phyloP scores from a whole-genome alignment of 2,329 filamentous ascomycete species.

The Aspergillus sp. region DNA sequence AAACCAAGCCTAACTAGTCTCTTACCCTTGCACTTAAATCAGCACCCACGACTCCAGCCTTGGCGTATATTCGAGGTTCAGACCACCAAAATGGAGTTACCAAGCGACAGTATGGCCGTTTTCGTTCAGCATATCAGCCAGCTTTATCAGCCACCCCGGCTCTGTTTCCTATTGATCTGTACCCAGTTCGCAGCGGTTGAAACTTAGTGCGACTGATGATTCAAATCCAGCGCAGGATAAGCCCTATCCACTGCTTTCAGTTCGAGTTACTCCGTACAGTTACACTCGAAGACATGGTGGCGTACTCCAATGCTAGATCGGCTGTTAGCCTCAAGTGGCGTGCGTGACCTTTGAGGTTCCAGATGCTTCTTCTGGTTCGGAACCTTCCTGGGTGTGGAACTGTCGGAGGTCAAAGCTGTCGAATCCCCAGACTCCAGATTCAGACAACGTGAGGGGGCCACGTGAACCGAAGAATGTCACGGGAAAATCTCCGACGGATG shows the following conservation, averaged over 20 bases:
- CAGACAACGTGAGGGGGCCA: background rate
- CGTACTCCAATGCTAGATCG: background rate
- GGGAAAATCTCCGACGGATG: constrained; percentile 1
- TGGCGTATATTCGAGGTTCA: background rate
- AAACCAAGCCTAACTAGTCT: background rate
- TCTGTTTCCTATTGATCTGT: no score
- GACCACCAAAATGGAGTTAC: background rate
- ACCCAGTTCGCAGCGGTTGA: no score
- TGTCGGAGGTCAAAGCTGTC: background rate
- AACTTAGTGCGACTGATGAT: no score
- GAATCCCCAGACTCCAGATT: constrained; percentile 1
- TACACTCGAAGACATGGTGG: constrained; percentile 8
- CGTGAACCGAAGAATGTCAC: constrained; percentile 9
- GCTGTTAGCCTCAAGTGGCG: background rate
- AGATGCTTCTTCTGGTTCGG: background rate
- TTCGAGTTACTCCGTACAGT: constrained; percentile 10
- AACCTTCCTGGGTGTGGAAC: background rate
- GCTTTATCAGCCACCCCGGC: no score
- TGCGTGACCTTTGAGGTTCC: background rate
- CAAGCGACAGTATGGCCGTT: no score
- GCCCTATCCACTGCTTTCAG: background rate
- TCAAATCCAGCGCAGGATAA: background rate
- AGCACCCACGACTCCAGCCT: background rate
- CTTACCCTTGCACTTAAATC: background rate
- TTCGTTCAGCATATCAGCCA: no score